Conservation (phyloP, 257 asterid species). For the Salvia hispanica region DNA sequence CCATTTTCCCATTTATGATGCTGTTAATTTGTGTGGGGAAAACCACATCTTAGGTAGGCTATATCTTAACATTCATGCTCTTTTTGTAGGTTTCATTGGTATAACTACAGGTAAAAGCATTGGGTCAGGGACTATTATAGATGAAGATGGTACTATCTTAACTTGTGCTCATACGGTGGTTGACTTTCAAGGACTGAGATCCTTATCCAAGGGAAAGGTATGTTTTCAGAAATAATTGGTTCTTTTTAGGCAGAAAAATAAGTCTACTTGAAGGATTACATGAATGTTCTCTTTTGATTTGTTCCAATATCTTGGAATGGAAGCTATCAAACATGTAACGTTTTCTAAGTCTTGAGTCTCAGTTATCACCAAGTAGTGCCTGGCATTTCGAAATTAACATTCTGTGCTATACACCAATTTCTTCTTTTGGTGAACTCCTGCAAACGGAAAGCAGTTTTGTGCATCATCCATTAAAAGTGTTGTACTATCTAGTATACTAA, state of each 20-base stretch:
- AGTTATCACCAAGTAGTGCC: neutral
- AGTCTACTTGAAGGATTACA: neutral
- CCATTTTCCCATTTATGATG: neutral
- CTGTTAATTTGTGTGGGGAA: neutral
- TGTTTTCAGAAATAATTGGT: conserved; percentile 20
- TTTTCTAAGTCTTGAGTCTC: conserved; percentile 17
- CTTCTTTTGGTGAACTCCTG: conserved; percentile 11
- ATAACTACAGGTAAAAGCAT: conserved; percentile 57
- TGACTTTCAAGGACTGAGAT: conserved; percentile 56
- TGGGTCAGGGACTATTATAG: conserved; percentile 86
- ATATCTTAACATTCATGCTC: conserved; percentile 12
- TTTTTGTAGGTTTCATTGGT: conserved; percentile 57
- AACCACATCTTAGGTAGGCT: neutral
- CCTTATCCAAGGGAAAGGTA: conserved; percentile 66
- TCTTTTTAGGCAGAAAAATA: conserved; percentile 2
- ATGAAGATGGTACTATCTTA: conserved; percentile 83
- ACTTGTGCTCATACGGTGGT: conserved; percentile 89
- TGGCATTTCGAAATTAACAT: neutral
- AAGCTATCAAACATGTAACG: neutral
- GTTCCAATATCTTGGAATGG: conserved; percentile 13
- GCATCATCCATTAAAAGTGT: neutral
- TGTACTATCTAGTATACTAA: neutral
- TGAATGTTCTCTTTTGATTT: neutral
- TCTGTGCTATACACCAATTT: neutral
- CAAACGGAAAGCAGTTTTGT: neutral